Base-by-base conservation (phyloP, 2,329 filamentous ascomycete genomes). In the Trichoderma oligosporum region DNA sequence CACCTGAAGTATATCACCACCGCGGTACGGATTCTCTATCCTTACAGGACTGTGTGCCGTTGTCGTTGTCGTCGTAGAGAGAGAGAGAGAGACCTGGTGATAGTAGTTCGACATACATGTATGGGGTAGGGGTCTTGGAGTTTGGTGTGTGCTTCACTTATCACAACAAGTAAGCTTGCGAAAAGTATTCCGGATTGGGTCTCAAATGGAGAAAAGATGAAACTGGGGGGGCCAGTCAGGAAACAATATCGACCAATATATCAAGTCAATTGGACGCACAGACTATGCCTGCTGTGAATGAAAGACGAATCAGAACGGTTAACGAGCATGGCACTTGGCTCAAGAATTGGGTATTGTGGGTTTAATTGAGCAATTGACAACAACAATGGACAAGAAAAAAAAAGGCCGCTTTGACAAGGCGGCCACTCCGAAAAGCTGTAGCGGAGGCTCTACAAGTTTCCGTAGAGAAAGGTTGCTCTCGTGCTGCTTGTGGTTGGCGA, bases 231-330 rank as follows among this genome's bases (percentile, higher is more conserved):
- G n/a, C n/a, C 29, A 14, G 39, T 22, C 36, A 5, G 36, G 36
- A 24, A 35, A 52, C 38, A 41, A 41, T 25, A 42, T 24, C n/a
- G 25, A 18, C 9, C 27, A 18, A 24, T 22, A 41, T 24, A 22
- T 35, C 24, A 22, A 24, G 29, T 27, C 31, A n/a, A 53, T 44
- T 53, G 38, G 38, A 27, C 49, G 39, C 49, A 53, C 38, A 44
- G 38, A 25, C 38, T 16, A 42, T 24, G 44, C 6, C 18, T 53
- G 49, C 49, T 53, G 49, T n/a, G n/a, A n/a, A 53, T 29, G 16
- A 31, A 25, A 29, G 38, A 41, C 29, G 16, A 42, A 27, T 16
- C 39, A n/a, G n/a, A n/a, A n/a, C n/a, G n/a, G n/a, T n/a, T n/a
- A n/a, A n/a, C n/a, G n/a, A n/a, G n/a, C n/a, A n/a, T n/a, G n/a